phyloP scores from a whole-genome alignment of 2,329 filamentous ascomycete genomes.

The Neofusicoccum laricinum region DNA sequence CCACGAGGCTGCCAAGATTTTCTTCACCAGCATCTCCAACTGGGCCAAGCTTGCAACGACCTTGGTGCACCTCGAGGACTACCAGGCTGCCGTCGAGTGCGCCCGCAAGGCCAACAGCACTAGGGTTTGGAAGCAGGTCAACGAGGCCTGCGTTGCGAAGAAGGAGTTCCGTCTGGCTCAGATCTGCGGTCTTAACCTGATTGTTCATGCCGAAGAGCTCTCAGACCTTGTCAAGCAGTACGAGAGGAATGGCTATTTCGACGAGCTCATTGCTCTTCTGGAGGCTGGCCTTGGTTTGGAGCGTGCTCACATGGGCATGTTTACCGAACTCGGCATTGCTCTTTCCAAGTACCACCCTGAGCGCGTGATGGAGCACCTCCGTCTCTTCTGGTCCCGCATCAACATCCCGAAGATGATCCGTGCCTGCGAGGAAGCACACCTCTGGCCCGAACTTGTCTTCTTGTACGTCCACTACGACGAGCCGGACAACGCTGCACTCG shows the following conservation, averaged over 20 bases:
- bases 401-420: constrained; percentile 97
- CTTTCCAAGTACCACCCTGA: constrained; percentile 94
- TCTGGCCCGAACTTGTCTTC: constrained; percentile 98
- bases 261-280: constrained; percentile 90
- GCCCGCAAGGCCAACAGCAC: constrained; percentile 98
- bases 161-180: constrained; percentile 98
- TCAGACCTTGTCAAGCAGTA: constrained; percentile 93
- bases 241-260: constrained; percentile 95
- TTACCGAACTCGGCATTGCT: constrained; percentile 88
- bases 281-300: constrained; percentile 86
- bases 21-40: constrained; percentile 97
- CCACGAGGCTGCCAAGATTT: constrained; percentile 97
- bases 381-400: constrained; percentile 96
- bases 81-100: constrained; percentile 96
- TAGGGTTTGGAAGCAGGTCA: constrained; percentile 99
- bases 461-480: constrained; percentile 98
- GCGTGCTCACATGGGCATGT: constrained; percentile 82
- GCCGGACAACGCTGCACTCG: constrained; percentile 92
- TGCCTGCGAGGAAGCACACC: constrained; percentile 86
- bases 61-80: constrained; percentile 92
- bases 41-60: constrained; percentile 99
- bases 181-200: constrained; percentile 97
- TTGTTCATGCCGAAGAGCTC: constrained; percentile 94
- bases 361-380: constrained; percentile 95
- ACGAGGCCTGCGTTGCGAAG: constrained; percentile 92